Evolutionary conservation across 2,329 filamentous ascomycete genomes (phyloP).

Genomic region (Pseudogymnoascus destructans): DNA sequence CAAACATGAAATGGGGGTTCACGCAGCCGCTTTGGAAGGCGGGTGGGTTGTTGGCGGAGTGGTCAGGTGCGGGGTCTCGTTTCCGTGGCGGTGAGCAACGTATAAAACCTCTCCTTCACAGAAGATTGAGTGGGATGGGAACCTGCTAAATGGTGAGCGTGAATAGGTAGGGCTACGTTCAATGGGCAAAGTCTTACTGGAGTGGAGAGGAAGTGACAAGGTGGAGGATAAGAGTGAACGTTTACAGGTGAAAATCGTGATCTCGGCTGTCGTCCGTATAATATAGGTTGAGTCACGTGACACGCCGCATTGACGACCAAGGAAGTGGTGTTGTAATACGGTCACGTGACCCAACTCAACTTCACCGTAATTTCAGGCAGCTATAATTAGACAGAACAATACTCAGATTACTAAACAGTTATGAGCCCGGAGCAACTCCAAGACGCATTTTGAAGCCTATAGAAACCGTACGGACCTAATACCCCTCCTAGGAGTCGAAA

Average conservation of each 20-base stretch:
- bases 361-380: no score
- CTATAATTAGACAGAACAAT: no score
- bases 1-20: slow-evolving; percentile 3
- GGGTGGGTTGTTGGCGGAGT: neutral
- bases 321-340: no score
- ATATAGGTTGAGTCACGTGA: neutral
- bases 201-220: neutral
- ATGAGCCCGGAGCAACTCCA: no score
- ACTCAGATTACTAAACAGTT: no score
- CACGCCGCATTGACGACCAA: neutral
- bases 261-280: neutral
- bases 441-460: no score
- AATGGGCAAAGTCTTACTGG: slow-evolving; percentile 1
- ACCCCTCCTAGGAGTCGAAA: no score
- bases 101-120: neutral
- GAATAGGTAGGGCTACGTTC: neutral
- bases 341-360: no score
- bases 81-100: neutral
- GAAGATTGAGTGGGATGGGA: neutral
- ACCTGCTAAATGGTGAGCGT: neutral
- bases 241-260: slow-evolving; percentile 4
- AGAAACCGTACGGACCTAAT: no score
- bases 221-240: neutral
- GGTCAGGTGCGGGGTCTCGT: neutral
- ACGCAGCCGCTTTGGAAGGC: neutral